Conservation (phyloP, 805 yeast species). For the Candida silvicultrix region DNA sequence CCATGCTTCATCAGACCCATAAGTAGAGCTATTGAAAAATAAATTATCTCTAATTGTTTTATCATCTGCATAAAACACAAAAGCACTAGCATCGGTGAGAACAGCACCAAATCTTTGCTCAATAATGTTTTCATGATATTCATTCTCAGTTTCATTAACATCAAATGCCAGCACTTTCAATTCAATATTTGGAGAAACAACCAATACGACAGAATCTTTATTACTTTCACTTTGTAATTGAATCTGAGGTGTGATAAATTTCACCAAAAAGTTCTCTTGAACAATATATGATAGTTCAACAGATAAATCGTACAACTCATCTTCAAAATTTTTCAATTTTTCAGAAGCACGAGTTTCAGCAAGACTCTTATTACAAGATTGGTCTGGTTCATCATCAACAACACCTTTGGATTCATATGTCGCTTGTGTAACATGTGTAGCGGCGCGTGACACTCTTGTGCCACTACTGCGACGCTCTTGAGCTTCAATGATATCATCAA, state of each 20-base stretch:
- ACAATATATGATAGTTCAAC: conserved; percentile 29
- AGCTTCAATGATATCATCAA: conserved; percentile 43
- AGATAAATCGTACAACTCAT: conserved; percentile 38
- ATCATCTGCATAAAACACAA: conserved; percentile 53
- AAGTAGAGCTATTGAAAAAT: conserved; percentile 41
- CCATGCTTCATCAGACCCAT: conserved; percentile 66
- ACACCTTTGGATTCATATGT: background rate
- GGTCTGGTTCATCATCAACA: conserved; percentile 2
- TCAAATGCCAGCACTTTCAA: conserved; percentile 61
- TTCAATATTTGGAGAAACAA: conserved; percentile 71
- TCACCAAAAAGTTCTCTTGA: conserved; percentile 55
- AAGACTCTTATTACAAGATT: conserved; percentile 3
- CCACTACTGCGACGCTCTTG: conserved; percentile 14
- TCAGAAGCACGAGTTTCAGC: conserved; percentile 15
- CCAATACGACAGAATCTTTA: conserved; percentile 52
- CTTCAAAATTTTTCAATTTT: conserved; percentile 42
- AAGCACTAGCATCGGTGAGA: conserved; percentile 66
- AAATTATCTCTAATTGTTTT: conserved; percentile 33
- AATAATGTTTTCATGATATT: conserved; percentile 38
- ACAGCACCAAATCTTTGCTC: conserved; percentile 67
- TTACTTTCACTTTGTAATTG: conserved; percentile 53
- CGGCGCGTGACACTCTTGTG: background rate
- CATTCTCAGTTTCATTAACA: conserved; percentile 35
- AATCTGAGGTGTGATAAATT: conserved; percentile 75
- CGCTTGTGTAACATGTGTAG: background rate